Evolutionary conservation across 305 asterid species (phyloP), one percentile per base, ranked within the genome.

Genomic region (Fraxinus nigra): DNA sequence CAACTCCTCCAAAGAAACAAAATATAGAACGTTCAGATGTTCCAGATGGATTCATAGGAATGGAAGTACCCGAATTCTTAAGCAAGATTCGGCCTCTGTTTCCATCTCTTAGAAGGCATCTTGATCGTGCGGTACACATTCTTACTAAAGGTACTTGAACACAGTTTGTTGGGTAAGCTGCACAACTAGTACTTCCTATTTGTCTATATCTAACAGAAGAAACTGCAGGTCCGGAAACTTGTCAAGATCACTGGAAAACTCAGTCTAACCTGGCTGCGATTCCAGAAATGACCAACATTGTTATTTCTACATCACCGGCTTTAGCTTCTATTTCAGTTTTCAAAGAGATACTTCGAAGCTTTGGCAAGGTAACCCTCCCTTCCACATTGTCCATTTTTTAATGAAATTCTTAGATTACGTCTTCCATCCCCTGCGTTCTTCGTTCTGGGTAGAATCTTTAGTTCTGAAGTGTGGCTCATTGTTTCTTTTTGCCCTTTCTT

Each of bases 191-290:
- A 30, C 76, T 43, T 85, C 76, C 32, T 69, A 74, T 67, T 78
- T 80, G 40, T 82, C 73, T 79, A 69, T 82, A 67, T 74, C 88
- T 88, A 78, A 89, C 78, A 79, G 76, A 76, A 80, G 78, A 67
- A 83, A 37, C 28, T 90, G 84, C 86, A 92, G 97, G 93, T 84
- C 82, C 86, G 76, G 92, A 89, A 82, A 75, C 86, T 86, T 94
- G 98, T 87, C 91, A 91, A 82, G 92, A 92, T 85, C 97, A 93
- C 85, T 94, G 98, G 98, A 86, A 82, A 83, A 79, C 83, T 79
- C 95, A 92, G 80, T 94, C 92, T 56, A 83, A 78, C 79, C 84
- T 88, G 81, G 91, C 92, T 46, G 92, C 92, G 76, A 93, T 90
- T 79, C 97, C 97, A 43, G 93, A 87, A 77, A 84, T 91, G 38